Evolutionary conservation across 2,329 filamentous ascomycete genomes (phyloP), one percentile per base, ranked within the genome.

Genomic region (Graphiopsis chlorocephala): DNA sequence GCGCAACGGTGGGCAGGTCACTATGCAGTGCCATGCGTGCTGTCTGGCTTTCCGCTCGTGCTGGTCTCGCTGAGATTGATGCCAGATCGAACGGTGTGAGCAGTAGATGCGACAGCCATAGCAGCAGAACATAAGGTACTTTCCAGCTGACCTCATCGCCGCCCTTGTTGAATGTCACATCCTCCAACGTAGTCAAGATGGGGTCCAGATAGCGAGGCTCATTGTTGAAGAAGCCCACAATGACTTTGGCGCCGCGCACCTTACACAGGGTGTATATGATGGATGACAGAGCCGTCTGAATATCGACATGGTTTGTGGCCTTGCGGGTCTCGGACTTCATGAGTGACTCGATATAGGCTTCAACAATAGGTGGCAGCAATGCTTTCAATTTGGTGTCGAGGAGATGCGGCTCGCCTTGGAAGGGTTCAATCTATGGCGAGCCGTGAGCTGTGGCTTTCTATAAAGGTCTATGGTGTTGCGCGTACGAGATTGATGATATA

Each of bases 381-480:
- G 80, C 84, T 59, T 90, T 88, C 48, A 99, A 83, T 76, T 94
- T 86, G 11, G 92, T 87, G 78, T 99, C 95, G 28, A 99, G 85
- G 45, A 98, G 84, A 76, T 99, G 95, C 20, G 95, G 95, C 69
- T 96, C 89, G 81, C 97, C 93, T 82, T 98, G 94, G 71, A 98
- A 99, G 1, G 90, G 88, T 70, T 97, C 93, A 58, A 99, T 86
- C 77, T 81, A 64, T 33, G n/a, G 45, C 53, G 29, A 61, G 53
- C 59, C 65, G 68, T 73, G 64, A 72, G 68, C 65, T 57, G 11
- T 20, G 20, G 50, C 50, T 53, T 28, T 53, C 5, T 14, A 53
- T 29, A 31, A 12, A 8, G 10, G 29, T 29, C 26, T n/a, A 53
- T 53, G 50, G 26, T 31, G 10, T 28, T 20, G 50, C 31, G 33